Base-by-base conservation (phyloP, 2,329 filamentous ascomycete species). In the Ceratocystis cacaofunesta region DNA sequence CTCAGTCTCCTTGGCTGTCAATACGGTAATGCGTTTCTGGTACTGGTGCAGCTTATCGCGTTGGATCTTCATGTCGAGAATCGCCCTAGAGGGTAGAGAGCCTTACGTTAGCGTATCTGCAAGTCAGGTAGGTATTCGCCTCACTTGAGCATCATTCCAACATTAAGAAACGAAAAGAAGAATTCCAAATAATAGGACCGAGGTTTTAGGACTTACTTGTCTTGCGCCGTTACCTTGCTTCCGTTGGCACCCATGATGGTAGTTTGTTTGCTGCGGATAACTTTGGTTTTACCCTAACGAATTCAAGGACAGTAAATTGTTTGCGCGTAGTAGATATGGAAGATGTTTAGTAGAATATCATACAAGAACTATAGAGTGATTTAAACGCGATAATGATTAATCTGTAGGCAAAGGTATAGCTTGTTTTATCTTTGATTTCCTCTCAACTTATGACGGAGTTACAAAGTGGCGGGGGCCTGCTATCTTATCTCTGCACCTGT, bases 21-120 rank as follows among this genome's bases (percentile, higher is more conserved):
- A 84, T 63, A 89, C 81, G 44, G 86, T 87, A 73, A 99, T 94
- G 72, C 89, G 88, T 72, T 88, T 88, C 76, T 96, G 92, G 78
- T 97, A 97, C 75, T 95, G 91, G 72, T 95, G 92, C 2, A 99
- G 86, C 76, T 91, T 95, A 80, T 99, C 94, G 75, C 94, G 92
- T 78, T 97, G 92, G 76, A 85, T 90, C 79, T 97, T 97, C 78
- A 97, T 88, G 77, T 97, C 92, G 72, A 97, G 87, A 76, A 97
- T 96, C 68, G 92, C 92, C 78, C 92, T 96, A 73, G 15, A 57
- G 8, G 1, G 52, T 8, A 12, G 22, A 57, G 52, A 10, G 25
- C 58, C 25, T 32, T 60, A 19, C 5, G 62, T 58, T 32, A 63
- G 61, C 22, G 30, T 30, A 17, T 5, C 15, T 57, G 25, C 1